Base-by-base conservation (phyloP, 805 yeast genomes). In the Metschnikowia cubensis region DNA sequence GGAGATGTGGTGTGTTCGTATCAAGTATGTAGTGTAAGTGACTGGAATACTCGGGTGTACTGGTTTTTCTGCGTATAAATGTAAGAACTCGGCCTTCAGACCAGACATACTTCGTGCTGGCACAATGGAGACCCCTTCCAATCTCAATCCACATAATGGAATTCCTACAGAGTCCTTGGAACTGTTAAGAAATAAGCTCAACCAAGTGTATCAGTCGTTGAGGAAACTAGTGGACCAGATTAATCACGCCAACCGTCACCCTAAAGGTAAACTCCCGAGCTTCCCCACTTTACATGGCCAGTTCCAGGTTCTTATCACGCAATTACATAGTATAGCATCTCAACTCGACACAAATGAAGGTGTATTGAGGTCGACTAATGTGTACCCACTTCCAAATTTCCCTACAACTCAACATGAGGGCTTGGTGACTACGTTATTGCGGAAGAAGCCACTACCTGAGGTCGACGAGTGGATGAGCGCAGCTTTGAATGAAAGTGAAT, bases 361-460 rank as follows among this genome's bases (percentile, higher is more conserved):
- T 3, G 66, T 78, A 0, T 70, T 94, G 22, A 76, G 77, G 41
- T 68, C 80, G 4, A 83, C 96, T 0, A 89, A 87, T 46, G 91
- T 84, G 1, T 92, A 81, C 61, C 99, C 99, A 1, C 71, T 88
- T 48, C 85, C 91, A 0, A 77, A 79, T 18, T 94, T 92, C 63
- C 97, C 97, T 7, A 81, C 95, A 0, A 80, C 89, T 0, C 86
- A 88, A 40, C 91, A 88, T 55, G 91, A 87, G 59, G 87, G 89
- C 2, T 74, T 94, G 34, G 69, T 91, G 45, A 87, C 96, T 0
- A 90, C 97, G 0, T 71, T 94, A 52, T 67, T 94, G 52, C 77
- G 98, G 51, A 94, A 91, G 64, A 92, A 91, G 63, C 85, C 85
- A 45, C 71, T 88, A 10, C 98, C 99, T 0, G 97, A 91, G 54